Conservation (phyloP, 805 yeast genomes). For the Wickerhamiella spandovensis region DNA sequence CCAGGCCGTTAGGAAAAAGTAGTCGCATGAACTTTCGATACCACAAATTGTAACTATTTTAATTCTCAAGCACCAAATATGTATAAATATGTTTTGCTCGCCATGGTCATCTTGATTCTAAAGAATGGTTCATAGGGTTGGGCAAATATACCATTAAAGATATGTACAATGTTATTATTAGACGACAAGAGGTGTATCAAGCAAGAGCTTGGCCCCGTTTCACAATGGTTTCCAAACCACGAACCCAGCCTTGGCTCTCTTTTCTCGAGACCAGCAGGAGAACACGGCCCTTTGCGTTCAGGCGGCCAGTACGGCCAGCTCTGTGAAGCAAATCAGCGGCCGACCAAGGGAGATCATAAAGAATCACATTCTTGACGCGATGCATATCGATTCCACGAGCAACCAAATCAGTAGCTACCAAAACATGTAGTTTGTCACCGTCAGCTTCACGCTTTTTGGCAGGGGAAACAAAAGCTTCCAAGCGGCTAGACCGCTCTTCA, state of each 20-base stretch:
- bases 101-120: too few relatives aligned
- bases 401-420: conserved; percentile 77
- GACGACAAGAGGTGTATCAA: neutral
- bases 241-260: conserved; percentile 66
- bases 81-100: too few relatives aligned
- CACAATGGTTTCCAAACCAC: conserved; percentile 61
- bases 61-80: too few relatives aligned
- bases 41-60: neutral
- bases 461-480: conserved; percentile 51
- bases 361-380: conserved; percentile 64
- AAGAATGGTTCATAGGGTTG: too few relatives aligned
- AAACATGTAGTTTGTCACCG: conserved; percentile 29
- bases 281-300: conserved; percentile 81
- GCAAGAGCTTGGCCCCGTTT: conserved; percentile 29
- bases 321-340: conserved; percentile 82
- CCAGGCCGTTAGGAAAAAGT: neutral
- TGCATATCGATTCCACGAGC: conserved; percentile 85
- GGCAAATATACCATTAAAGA: neutral
- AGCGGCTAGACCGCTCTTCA: conserved; percentile 43
- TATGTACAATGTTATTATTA: neutral
- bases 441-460: conserved; percentile 27
- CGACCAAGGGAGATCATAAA: conserved; percentile 75
- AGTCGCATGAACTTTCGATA: too few relatives aligned
- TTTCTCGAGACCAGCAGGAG: conserved; percentile 58
- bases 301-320: conserved; percentile 88